Evolutionary conservation across 139 green algal species (phyloP).

Genomic region (Gonium pectorale): DNA sequence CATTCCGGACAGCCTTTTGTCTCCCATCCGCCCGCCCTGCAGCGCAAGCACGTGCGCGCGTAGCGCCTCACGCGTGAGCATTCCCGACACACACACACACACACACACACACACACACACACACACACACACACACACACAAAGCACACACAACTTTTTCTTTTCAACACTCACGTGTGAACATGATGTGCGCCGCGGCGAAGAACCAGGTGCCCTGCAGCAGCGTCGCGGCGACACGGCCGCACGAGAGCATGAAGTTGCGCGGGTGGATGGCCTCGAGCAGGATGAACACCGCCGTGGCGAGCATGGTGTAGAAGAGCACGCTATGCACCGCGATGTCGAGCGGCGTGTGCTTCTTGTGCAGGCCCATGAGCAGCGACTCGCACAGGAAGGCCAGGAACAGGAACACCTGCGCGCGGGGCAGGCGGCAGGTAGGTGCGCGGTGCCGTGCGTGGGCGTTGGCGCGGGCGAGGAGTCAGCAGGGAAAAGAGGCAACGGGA

Average conservation of each 20-base stretch:
- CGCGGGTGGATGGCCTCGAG: slow-evolving; percentile 4
- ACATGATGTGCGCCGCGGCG: slow-evolving; percentile 13
- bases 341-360: slow-evolving; percentile 72
- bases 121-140: too few species aligned
- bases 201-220: slow-evolving; percentile 37
- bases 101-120: too few species aligned
- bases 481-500: neutral
- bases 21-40: too few species aligned
- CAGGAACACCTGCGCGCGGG: slow-evolving; percentile 75
- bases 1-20: too few species aligned
- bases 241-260: slow-evolving; percentile 25
- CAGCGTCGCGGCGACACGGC: neutral
- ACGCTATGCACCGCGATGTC: slow-evolving; percentile 72
- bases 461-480: neutral
- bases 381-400: slow-evolving; percentile 68
- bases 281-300: slow-evolving; percentile 16
- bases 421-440: too few species aligned
- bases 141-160: neutral
- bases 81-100: too few species aligned
- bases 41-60: too few species aligned
- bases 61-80: too few species aligned
- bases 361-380: slow-evolving; percentile 75
- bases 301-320: slow-evolving; percentile 55
- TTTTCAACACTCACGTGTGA: neutral
- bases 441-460: neutral